A percentile compares a stretch with the other conserved stretches of the same genome.
Evolutionary conservation across 2,329 filamentous ascomycete genomes (phyloP).

Genomic region (Sarocladiaceae sp.): DNA sequence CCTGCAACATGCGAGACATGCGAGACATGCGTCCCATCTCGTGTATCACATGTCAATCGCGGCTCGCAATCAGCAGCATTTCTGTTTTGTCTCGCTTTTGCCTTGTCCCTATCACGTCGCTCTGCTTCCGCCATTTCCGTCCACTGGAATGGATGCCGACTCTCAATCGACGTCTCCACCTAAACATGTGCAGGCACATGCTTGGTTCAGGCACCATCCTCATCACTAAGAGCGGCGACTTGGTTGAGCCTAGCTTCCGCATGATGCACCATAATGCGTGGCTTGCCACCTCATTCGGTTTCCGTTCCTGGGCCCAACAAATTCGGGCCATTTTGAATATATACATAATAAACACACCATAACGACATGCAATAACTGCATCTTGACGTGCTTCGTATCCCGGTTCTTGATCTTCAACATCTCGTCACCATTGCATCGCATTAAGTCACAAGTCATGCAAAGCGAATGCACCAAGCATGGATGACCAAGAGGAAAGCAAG

Average conservation of each 20-base stretch:
- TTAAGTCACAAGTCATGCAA: too few relatives aligned
- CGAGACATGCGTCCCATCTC: too few relatives aligned
- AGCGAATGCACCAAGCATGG: not conserved
- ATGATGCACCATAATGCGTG: constrained; percentile 1
- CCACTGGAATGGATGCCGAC: constrained; percentile 1
- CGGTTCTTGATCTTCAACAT: not conserved
- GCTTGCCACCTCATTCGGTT: not conserved
- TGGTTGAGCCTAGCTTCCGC: not conserved
- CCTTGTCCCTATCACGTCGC: not conserved
- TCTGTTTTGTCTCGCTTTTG: not conserved
- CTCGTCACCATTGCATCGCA: not conserved
- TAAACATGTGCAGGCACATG: not conserved
- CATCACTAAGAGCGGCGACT: not conserved
- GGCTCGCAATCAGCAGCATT: not conserved
- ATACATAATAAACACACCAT: not conserved
- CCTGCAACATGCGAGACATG: too few relatives aligned
- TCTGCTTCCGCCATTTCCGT: too few relatives aligned
- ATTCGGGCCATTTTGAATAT: not conserved
- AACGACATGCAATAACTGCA: not conserved
- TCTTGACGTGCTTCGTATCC: not conserved
- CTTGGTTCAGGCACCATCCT: not conserved
- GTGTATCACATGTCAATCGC: not conserved
- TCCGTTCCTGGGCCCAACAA: not conserved
- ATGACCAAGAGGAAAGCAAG: constrained; percentile 2
- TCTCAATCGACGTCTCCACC: not conserved